Percentiles rank a stretch among this genome's conserved stretches.
Evolutionary conservation across 495 filamentous ascomycete genomes (phyloP).

Genomic region (Cenococcum geophilum): DNA sequence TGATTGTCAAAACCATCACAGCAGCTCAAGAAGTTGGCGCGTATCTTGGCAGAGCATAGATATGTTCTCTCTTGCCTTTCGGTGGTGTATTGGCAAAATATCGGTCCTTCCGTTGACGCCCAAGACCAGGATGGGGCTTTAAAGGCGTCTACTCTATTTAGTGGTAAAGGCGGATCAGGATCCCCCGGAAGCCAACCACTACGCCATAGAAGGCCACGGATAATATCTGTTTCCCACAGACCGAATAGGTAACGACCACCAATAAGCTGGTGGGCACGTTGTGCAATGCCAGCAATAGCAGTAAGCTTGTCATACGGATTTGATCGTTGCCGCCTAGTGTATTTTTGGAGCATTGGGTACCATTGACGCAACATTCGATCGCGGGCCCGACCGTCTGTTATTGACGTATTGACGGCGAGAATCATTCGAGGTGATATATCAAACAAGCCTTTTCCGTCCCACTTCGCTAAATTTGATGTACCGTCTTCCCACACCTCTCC

Average conservation of each 20-base stretch:
- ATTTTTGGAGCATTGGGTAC: slow-evolving; percentile 1
- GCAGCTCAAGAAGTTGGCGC: not conserved
- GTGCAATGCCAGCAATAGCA: not conserved
- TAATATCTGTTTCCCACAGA: not conserved
- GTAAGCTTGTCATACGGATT: not conserved
- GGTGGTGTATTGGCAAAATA: not conserved
- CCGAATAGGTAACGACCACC: not conserved
- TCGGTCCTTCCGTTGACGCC: not conserved
- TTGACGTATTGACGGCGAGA: not conserved
- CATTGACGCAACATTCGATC: not conserved
- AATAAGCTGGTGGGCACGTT: not conserved
- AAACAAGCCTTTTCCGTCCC: not conserved
- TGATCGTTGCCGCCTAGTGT: not conserved
- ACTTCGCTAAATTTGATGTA: not conserved
- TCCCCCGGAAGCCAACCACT: not conserved
- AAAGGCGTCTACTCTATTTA: not conserved
- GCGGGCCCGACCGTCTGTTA: not conserved
- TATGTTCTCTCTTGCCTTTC: not conserved
- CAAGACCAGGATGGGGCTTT: slow-evolving; percentile 1
- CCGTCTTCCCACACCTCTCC: slow-evolving; percentile 3
- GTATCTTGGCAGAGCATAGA: not conserved
- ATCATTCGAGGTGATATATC: not conserved
- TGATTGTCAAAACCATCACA: not conserved
- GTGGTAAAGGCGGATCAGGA: not conserved
- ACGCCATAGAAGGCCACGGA: not conserved